These are phyloP conservation scores for Solanum dulcamara DNA, from an alignment of 257 asterid genomes.

Conservation along the genomic window DNA sequence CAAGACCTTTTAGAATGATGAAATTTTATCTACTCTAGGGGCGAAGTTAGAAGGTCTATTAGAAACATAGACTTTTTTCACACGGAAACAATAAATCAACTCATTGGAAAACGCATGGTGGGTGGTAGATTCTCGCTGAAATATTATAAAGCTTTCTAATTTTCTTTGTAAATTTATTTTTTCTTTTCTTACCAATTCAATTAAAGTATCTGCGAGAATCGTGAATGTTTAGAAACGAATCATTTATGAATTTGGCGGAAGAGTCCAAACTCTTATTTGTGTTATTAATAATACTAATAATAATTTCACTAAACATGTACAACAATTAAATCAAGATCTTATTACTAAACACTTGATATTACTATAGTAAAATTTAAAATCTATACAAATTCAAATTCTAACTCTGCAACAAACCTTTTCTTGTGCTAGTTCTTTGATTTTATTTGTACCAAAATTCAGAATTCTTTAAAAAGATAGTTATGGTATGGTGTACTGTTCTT, in stretches of 20 bases:
- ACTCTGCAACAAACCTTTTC: not conserved
- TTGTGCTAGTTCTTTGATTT: not conserved
- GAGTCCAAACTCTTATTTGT: not conserved
- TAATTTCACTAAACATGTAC: not conserved
- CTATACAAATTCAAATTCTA: not conserved
- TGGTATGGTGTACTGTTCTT: not conserved
- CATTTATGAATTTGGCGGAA: not conserved
- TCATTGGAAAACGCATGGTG: fast-evolving
- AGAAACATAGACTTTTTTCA: not conserved
- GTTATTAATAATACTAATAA: not conserved
- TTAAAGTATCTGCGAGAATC: not conserved
- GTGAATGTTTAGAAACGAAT: not conserved
- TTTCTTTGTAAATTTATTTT: not conserved
- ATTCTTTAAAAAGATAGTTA: not conserved
- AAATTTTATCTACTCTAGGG: not conserved
- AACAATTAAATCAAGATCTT: not conserved
- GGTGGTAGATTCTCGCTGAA: not conserved
- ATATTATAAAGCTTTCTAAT: not conserved
- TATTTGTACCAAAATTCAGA: not conserved
- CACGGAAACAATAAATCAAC: too few species aligned
- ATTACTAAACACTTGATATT: not conserved
- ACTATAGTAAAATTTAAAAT: not conserved
- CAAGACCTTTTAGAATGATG: not conserved
- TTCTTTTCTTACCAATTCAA: not conserved
- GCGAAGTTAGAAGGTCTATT: not conserved